Conservation (phyloP, 1,284 basidiomycete genomes). For the Sporisorium sorghi region DNA sequence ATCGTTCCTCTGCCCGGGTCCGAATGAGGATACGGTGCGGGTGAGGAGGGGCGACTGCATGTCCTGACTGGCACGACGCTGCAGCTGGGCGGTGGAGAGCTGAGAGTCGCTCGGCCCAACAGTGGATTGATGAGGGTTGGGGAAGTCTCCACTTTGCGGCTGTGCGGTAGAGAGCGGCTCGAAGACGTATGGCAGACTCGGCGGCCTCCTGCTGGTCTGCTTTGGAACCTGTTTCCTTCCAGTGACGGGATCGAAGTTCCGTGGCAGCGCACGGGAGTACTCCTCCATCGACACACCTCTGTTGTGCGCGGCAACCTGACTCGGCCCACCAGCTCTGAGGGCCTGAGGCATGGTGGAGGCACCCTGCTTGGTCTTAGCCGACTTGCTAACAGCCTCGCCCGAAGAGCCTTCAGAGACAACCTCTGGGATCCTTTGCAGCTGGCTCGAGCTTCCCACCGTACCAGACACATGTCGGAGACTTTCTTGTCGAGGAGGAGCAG, state of each 20-base stretch:
- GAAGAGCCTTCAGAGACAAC: constrained; percentile 24
- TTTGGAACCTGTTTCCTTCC: constrained; percentile 18
- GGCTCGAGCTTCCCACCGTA: constrained; percentile 10
- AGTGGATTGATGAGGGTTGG: constrained; percentile 23
- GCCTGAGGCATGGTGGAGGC: constrained; percentile 9
- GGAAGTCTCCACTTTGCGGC: constrained; percentile 18
- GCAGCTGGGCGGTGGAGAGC: constrained; percentile 37
- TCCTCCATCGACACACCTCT: constrained; percentile 22
- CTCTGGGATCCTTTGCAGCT: constrained; percentile 34
- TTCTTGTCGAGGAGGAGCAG: constrained; percentile 12
- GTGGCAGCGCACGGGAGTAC: constrained; percentile 29
- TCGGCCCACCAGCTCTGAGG: constrained; percentile 10
- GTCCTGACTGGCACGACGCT: constrained; percentile 34
- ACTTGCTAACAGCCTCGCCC: constrained; percentile 11
- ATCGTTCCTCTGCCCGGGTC: constrained; percentile 7
- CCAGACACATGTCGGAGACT: constrained; percentile 10
- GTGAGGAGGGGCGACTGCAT: constrained; percentile 21
- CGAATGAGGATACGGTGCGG: constrained; percentile 5
- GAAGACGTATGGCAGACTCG: constrained; percentile 38
- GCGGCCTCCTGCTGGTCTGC: constrained; percentile 25
- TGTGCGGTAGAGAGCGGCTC: constrained; percentile 8
- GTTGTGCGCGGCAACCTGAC: constrained; percentile 1
- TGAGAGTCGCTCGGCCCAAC: constrained; percentile 22
- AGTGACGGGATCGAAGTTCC: constrained; percentile 47
- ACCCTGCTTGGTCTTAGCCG: neutral